Evolutionary conservation across 2,329 filamentous ascomycete genomes (phyloP).

Genomic region (Trichoderma sp.): DNA sequence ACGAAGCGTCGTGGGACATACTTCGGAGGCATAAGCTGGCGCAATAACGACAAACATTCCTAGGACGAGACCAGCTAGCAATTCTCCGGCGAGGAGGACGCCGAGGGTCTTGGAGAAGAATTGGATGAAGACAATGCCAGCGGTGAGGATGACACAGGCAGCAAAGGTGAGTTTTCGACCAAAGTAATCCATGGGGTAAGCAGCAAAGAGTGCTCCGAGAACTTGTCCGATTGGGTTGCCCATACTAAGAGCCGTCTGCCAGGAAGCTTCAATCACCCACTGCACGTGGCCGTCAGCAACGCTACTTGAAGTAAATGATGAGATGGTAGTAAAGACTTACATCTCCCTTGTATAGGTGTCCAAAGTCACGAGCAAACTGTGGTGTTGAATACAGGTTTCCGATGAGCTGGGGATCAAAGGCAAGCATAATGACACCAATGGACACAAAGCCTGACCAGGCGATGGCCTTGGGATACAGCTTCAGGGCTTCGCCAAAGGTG

Average conservation of each 20-base stretch:
- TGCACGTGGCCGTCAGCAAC: not conserved
- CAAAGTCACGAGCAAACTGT: constrained; percentile 57
- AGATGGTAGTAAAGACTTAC: constrained; percentile 15
- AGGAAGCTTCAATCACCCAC: constrained; percentile 42
- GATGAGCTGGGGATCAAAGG: constrained; percentile 64
- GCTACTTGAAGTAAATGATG: too few relatives aligned
- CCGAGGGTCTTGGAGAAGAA: constrained; percentile 37
- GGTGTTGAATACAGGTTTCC: constrained; percentile 61
- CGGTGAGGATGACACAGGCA: constrained; percentile 38
- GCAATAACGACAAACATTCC: constrained; percentile 44
- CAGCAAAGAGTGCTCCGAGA: constrained; percentile 51
- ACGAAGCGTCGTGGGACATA: constrained; percentile 42
- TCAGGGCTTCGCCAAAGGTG: constrained; percentile 40
- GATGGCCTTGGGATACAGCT: constrained; percentile 46
- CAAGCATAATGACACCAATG: constrained; percentile 59
- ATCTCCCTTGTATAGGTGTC: constrained; percentile 44
- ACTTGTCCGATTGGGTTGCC: constrained; percentile 58
- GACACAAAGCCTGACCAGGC: constrained; percentile 60
- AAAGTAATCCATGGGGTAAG: constrained; percentile 41
- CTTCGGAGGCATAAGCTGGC: constrained; percentile 45
- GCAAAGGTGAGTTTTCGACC: constrained; percentile 52
- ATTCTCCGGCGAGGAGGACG: constrained; percentile 44
- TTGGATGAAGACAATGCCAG: constrained; percentile 32
- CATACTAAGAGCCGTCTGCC: constrained; percentile 50
- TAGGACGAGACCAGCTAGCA: constrained; percentile 45